These are phyloP conservation scores for Fusarium torulosum DNA, from an alignment of 2,329 filamentous ascomycete genomes.

Conservation along the genomic window DNA sequence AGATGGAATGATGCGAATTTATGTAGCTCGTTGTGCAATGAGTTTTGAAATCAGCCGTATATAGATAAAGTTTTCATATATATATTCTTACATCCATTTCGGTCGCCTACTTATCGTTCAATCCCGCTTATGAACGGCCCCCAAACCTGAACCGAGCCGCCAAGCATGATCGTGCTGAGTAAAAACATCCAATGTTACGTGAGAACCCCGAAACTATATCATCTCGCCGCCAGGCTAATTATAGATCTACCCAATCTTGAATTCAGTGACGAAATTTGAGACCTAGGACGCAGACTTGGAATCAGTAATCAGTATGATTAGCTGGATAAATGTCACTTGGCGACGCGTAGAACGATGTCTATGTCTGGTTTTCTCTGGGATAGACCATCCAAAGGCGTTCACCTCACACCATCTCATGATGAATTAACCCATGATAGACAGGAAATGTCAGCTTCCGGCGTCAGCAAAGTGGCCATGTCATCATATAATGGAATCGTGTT, in stretches of 20 bases:
- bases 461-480: background rate
- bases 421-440: background rate
- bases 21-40: background rate
- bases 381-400: conserved; percentile 4
- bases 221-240: background rate
- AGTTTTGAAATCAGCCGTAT: background rate
- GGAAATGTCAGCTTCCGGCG: background rate
- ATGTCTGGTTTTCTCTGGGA: background rate
- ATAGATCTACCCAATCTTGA: background rate
- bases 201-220: background rate
- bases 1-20: background rate
- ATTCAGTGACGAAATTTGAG: background rate
- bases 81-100: background rate
- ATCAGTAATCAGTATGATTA: background rate
- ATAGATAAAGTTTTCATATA: background rate
- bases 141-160: background rate
- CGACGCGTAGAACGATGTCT: background rate
- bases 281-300: background rate
- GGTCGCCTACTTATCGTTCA: too few relatives aligned
- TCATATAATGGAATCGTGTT: background rate
- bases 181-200: background rate
- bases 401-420: conserved; percentile 15
- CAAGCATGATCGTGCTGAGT: background rate
- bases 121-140: background rate
- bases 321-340: conserved; percentile 5